These are phyloP conservation scores for Epichloe aotearoae DNA, from an alignment of 2,329 filamentous ascomycete species.

Conservation along the genomic window DNA sequence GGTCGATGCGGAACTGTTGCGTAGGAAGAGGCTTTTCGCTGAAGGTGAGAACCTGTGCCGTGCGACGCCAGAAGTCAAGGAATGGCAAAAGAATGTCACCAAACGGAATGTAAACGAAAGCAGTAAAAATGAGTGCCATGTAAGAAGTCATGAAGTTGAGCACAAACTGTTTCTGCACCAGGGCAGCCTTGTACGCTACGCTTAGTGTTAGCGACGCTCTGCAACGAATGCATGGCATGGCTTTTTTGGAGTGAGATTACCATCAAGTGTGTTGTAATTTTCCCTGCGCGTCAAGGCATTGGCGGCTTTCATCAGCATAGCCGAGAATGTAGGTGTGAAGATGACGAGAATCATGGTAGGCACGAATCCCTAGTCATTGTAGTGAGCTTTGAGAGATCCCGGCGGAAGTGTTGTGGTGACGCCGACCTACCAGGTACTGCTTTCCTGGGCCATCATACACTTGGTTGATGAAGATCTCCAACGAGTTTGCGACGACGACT, in stretches of 20 bases:
- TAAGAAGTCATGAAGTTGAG: constrained; percentile 96
- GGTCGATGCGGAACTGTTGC: constrained; percentile 66
- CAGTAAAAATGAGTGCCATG: constrained; percentile 79
- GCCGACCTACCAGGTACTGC: constrained; percentile 53
- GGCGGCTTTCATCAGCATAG: constrained; percentile 63
- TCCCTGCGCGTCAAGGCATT: constrained; percentile 68
- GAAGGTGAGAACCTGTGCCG: constrained; percentile 62
- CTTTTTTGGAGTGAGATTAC: constrained; percentile 19
- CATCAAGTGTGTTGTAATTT: constrained; percentile 80
- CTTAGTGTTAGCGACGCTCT: constrained; percentile 5
- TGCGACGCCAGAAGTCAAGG: constrained; percentile 66
- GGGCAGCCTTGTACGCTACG: constrained; percentile 61
- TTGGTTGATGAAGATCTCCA: constrained; percentile 93
- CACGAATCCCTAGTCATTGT: constrained; percentile 52
- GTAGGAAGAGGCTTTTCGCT: constrained; percentile 58
- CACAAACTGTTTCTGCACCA: constrained; percentile 88
- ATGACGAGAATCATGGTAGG: constrained; percentile 80
- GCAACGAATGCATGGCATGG: not conserved
- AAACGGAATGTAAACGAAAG: constrained; percentile 91
- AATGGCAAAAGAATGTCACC: constrained; percentile 73
- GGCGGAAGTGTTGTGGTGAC: not conserved
- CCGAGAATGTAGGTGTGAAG: constrained; percentile 64
- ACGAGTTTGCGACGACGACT: constrained; percentile 76
- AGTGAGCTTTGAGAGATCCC: not conserved
- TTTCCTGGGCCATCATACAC: constrained; percentile 86